Conservation (phyloP, 352 stramenopile genomes). For the Phytopythium litorale region DNA sequence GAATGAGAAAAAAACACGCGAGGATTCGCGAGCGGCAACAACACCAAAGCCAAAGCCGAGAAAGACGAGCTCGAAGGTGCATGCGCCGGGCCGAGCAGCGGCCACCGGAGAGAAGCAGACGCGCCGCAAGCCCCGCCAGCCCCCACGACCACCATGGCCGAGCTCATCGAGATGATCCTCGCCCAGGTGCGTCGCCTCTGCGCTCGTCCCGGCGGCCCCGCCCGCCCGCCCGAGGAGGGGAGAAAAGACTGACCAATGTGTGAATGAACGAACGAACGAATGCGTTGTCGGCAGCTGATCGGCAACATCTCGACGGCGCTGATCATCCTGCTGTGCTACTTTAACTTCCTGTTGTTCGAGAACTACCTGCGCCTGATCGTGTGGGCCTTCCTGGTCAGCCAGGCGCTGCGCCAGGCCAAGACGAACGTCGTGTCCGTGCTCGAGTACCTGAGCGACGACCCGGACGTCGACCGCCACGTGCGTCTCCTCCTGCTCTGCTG, state of each 20-base stretch:
- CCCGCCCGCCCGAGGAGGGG: neutral
- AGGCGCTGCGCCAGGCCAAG: slow-evolving; percentile 82
- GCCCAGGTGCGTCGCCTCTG: slow-evolving; percentile 45
- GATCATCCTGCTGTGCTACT: slow-evolving; percentile 85
- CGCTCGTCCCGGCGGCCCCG: neutral
- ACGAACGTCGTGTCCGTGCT: slow-evolving; percentile 82
- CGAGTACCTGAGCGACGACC: slow-evolving; percentile 80
- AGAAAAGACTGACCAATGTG: too few species aligned
- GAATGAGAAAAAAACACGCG: neutral
- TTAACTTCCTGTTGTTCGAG: slow-evolving; percentile 89
- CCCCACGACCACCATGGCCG: slow-evolving; percentile 37
- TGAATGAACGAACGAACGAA: too few species aligned
- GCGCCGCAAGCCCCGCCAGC: neutral
- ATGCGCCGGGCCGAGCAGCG: neutral
- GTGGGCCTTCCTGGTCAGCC: slow-evolving; percentile 84
- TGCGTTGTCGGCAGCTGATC: slow-evolving; percentile 41
- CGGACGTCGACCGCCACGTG: slow-evolving; percentile 70
- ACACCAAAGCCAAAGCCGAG: neutral
- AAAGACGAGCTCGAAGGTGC: neutral
- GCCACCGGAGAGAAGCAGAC: neutral
- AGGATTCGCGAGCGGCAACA: neutral
- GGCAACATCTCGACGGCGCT: slow-evolving; percentile 86
- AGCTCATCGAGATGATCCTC: slow-evolving; percentile 84
- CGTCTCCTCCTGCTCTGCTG: slow-evolving; percentile 6
- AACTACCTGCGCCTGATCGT: slow-evolving; percentile 87